phyloP scores from a whole-genome alignment of 345 rosid genomes.

The Citrus unshiu region DNA sequence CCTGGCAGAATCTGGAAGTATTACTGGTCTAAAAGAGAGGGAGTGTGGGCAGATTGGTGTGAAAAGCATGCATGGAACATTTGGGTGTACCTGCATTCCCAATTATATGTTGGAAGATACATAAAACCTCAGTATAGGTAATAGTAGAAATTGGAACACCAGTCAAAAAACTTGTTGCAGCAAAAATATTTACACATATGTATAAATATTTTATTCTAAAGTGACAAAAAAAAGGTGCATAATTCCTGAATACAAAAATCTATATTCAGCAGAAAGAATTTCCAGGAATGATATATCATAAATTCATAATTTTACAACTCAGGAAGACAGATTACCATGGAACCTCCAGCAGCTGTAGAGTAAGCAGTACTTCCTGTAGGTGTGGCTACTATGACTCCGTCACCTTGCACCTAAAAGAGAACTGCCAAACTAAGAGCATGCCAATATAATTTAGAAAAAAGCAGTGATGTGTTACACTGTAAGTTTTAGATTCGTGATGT shows the following conservation, averaged over 20 bases:
- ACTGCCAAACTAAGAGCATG: slow-evolving; percentile 1
- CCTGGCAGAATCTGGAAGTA: slow-evolving; percentile 96
- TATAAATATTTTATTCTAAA: neutral
- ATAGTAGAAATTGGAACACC: slow-evolving; percentile 1
- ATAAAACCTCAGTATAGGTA: neutral
- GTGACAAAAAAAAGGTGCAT: neutral
- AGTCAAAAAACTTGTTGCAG: neutral
- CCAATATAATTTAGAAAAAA: neutral
- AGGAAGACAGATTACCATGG: slow-evolving; percentile 63
- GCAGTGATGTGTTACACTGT: neutral
- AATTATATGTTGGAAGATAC: neutral
- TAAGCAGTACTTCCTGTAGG: slow-evolving; percentile 99
- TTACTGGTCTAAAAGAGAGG: slow-evolving; percentile 93
- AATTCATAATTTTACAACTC: neutral
- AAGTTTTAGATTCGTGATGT: slow-evolving; percentile 8
- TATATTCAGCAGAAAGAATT: neutral
- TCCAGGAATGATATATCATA: neutral
- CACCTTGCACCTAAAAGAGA: slow-evolving; percentile 85
- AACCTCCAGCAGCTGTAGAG: slow-evolving; percentile 99
- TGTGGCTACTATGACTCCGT: slow-evolving; percentile 97
- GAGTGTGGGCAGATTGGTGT: slow-evolving; percentile 99
- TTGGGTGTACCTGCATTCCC: slow-evolving; percentile 89
- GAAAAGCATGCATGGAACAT: slow-evolving; percentile 97
- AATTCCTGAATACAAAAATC: neutral
- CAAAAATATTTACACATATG: neutral